Conservation (phyloP, 2,329 filamentous ascomycete genomes). For the Colletotrichum sp. region DNA sequence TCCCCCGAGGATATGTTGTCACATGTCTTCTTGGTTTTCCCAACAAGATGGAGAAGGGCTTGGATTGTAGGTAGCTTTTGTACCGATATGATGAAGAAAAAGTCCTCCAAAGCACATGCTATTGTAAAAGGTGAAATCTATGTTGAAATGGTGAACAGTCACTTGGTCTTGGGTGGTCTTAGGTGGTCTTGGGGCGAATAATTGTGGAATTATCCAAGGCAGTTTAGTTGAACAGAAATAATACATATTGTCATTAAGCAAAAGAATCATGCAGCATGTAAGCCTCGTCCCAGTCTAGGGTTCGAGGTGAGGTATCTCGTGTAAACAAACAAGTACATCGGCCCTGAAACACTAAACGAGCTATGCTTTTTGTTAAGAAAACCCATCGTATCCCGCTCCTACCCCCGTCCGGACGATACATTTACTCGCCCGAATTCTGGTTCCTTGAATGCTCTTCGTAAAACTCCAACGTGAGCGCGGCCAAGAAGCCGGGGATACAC, state of each 20-base stretch:
- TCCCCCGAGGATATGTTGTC: background rate
- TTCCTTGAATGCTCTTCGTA: slow-evolving; percentile 70
- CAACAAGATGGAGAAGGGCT: background rate
- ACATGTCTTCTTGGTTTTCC: background rate
- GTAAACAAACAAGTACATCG: background rate
- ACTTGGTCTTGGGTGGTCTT: background rate
- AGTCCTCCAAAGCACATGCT: background rate
- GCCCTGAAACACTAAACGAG: background rate
- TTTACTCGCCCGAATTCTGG: slow-evolving; percentile 5
- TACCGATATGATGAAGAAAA: slow-evolving; percentile 13
- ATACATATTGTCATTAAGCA: background rate
- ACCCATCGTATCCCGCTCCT: background rate
- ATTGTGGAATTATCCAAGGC: background rate
- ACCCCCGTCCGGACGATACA: background rate
- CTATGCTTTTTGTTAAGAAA: background rate
- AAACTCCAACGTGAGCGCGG: slow-evolving; percentile 90
- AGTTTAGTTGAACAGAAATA: background rate
- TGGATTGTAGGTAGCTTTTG: slow-evolving; percentile 9
- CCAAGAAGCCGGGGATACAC: slow-evolving; percentile 91
- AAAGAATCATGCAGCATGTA: background rate
- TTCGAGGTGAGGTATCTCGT: slow-evolving; percentile 17
- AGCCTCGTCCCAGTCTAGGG: background rate
- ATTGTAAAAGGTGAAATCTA: background rate
- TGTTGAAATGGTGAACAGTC: background rate
- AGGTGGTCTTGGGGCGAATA: too few species aligned